Conservation (phyloP, 163 green algal genomes). For the Coccomyxa subellipsoidea region DNA sequence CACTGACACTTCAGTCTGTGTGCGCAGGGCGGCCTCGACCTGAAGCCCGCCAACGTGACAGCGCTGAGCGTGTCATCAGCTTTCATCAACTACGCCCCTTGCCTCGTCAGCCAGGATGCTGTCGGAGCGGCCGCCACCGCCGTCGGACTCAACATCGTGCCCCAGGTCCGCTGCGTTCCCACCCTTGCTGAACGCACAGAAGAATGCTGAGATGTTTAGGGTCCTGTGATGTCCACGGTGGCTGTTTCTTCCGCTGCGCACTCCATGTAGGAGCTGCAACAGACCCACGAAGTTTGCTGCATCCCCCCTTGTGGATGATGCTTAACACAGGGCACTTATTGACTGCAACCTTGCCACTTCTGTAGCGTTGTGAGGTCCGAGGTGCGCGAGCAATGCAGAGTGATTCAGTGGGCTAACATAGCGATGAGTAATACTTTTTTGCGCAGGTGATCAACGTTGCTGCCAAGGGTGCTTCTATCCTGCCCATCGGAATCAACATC, state of each 20-base stretch:
- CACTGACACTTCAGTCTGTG: not conserved
- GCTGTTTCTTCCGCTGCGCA: no score
- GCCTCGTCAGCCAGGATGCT: not conserved
- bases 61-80: not conserved
- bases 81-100: slow-evolving; percentile 11
- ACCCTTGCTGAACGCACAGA: no score
- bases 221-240: no score
- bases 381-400: no score
- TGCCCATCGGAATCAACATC: slow-evolving; percentile 2
- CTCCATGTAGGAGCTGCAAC: no score
- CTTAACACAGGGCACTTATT: no score
- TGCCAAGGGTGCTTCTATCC: not conserved
- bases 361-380: no score
- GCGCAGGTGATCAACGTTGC: slow-evolving; percentile 7
- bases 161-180: not conserved
- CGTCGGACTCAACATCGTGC: slow-evolving; percentile 8
- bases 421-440: not conserved
- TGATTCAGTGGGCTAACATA: not conserved
- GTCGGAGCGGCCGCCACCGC: not conserved
- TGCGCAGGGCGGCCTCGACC: not conserved
- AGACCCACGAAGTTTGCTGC: no score
- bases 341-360: no score
- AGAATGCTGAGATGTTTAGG: no score
- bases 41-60: not conserved
- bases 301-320: no score